Evolutionary conservation across 2,329 filamentous ascomycete genomes (phyloP), one percentile per base, ranked within the genome.

Genomic region (Hirsutella minnesotensis): DNA sequence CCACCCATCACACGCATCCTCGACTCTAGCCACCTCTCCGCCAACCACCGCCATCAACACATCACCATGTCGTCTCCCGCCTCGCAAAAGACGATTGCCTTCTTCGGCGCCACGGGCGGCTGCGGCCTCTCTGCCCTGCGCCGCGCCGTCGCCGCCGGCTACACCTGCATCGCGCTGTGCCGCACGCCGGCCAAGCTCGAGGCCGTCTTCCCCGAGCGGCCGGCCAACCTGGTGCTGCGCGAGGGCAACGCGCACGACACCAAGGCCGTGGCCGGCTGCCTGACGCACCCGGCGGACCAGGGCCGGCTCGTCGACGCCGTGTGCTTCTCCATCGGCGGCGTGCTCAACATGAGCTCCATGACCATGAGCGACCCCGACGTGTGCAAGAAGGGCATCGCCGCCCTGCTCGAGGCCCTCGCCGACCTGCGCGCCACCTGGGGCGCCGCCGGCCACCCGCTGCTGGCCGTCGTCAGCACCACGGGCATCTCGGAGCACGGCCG

Each of bases 101-200:
- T 68, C 53, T 60, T 69, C 49, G 68, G 68, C 46, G 61, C 65
- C 46, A 68, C 66, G 4, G 61, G 57, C 37, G 67, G 66, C 42
- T 62, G 57, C 46, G 63, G 63, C 37, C 57, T 65, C 47, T 50
- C 58, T 15, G 54, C 60, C 19, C 64, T 70, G 45, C 56, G 57
- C 20, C 53, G 51, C 38, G 53, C 59, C 34, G 54, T 70, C 22
- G 52, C 54, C 33, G 55, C 56, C n/a, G 62, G 61, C 37, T 55
- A 63, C 52, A 55, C 51, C 27, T 67, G 64, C 56, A 54, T 61
- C 44, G 64, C 58, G 46, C 58, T 69, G 33, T 63, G 56, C 49
- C 65, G 67, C 47, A 63, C 52, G 13, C 62, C 66, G 15, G 49
- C 55, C 36, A 70, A 70, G 47, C 57, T 70, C 43, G 47, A 52